Conservation (phyloP, 2,329 filamentous ascomycete species). For the Coniochaeta prunicola region DNA sequence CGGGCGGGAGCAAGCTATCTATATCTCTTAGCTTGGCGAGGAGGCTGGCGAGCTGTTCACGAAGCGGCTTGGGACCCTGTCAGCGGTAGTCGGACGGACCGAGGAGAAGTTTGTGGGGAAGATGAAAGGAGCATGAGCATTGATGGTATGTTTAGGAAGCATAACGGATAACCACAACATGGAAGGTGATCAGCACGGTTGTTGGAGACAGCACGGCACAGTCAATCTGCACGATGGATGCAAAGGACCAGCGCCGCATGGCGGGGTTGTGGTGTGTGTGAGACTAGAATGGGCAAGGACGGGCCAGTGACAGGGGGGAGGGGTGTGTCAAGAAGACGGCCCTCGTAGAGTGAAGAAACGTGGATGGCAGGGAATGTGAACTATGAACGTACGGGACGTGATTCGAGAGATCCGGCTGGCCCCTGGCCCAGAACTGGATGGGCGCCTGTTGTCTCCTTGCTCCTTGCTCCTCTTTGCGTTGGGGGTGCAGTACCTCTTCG, state of each 20-base stretch:
- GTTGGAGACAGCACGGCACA: conserved; percentile 26
- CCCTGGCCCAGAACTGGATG: not conserved
- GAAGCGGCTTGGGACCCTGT: conserved; percentile 19
- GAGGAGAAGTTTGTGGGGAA: conserved; percentile 26
- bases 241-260: conserved; percentile 23
- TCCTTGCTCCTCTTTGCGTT: not conserved
- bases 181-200: conserved; percentile 29
- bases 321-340: not conserved
- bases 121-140: conserved; percentile 28
- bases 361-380: conserved; percentile 1
- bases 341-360: not conserved
- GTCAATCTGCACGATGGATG: conserved; percentile 22
- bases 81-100: conserved; percentile 31
- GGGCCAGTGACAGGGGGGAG: not conserved
- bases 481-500: not conserved
- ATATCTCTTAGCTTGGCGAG: conserved; percentile 18
- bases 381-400: conserved; percentile 1
- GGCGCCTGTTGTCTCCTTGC: not conserved
- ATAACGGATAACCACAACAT: conserved; percentile 29
- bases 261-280: conserved; percentile 24
- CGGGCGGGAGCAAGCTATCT: conserved; percentile 20
- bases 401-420: not conserved
- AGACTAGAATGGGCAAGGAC: not conserved
- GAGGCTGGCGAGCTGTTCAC: conserved; percentile 13
- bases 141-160: conserved; percentile 26